Evolutionary conservation across 768 basidiomycete genomes (phyloP), one percentile per base, ranked within the genome.

Genomic region (Podaxis sp.): DNA sequence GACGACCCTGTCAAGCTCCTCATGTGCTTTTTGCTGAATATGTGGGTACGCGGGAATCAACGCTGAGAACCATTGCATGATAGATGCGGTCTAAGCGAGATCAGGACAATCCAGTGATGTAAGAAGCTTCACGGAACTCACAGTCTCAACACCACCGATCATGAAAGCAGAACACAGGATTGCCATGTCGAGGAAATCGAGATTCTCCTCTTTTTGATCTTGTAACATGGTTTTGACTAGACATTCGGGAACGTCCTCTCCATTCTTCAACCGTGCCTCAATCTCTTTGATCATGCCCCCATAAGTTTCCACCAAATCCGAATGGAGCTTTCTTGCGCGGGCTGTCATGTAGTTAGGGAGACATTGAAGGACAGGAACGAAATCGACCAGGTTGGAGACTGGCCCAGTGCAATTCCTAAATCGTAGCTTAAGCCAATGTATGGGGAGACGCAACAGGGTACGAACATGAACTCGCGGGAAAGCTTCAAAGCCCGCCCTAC

Each of bases 391-490:
- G 62, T 83, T 83, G 0, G 81, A 79, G 26, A 77, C 70, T 0
- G 82, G 80, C 13, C 81, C 81, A 55, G 77, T 77, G 59, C 72
- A 72, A 67, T 80, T 77, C 75, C 77, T 77, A 40, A 6, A 30
- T 13, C 5, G 1, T 12, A 22, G 20, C 7, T 50, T 11, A 15
- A 22, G 13, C 24, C 49, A 12, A 24, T 10, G 8, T 2, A 24
- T 7, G 10, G 6, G 15, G 13, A 20, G 20, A 13, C 8, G 22
- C 2, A 4, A 28, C 4, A 13, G 49, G 22, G 22, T 63, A 68
- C 78, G 66, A 5, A 80, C 78, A 81, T 82, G 64, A 80, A 83
- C 64, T 82, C 82, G 12, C 74, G 73, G 13, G 78, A 75, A 53
- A 83, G 66, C 22, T 64, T 66, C 37, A 82, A 72, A 30, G 75